These are phyloP conservation scores for Cornus kousa DNA, from an alignment of 148 eudicot species.

Conservation along the genomic window DNA sequence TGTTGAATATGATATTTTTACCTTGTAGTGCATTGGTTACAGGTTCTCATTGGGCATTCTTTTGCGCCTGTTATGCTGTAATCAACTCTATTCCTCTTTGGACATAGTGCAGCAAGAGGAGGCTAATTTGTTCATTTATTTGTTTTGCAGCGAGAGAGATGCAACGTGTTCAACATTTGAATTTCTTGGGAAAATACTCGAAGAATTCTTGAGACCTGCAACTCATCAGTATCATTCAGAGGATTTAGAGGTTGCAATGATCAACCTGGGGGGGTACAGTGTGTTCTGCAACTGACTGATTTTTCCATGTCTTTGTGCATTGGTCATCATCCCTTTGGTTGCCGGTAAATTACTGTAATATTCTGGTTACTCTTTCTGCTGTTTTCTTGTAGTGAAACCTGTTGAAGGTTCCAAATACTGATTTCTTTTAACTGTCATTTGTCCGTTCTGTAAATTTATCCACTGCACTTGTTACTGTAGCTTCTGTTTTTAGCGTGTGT, in stretches of 20 bases:
- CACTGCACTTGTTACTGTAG: no score
- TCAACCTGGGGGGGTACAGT: neutral
- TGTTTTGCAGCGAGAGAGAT: constrained; percentile 57
- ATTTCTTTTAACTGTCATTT: neutral
- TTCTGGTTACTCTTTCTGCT: neutral
- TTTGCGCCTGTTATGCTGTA: no score
- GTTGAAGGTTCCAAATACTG: neutral
- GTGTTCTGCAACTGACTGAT: neutral
- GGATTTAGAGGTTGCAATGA: constrained; percentile 9
- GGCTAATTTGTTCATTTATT: neutral
- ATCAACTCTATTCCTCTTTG: no score
- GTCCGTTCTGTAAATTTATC: neutral
- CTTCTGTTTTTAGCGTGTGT: no score
- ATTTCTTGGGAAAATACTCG: constrained; percentile 56
- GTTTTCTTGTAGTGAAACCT: neutral
- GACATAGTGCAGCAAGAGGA: no score
- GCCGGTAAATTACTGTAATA: constrained; percentile 6
- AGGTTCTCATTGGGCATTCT: no score
- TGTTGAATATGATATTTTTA: no score
- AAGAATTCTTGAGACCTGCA: constrained; percentile 29
- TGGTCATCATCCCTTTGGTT: neutral
- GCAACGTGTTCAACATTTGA: constrained; percentile 61
- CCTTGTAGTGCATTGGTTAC: no score
- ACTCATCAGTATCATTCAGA: neutral
- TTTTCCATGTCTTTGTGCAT: neutral